Percentiles rank a stretch among this genome's conserved stretches.
Conservation (phyloP, 2,329 filamentous ascomycete genomes). For the Fusarium penzigii region DNA sequence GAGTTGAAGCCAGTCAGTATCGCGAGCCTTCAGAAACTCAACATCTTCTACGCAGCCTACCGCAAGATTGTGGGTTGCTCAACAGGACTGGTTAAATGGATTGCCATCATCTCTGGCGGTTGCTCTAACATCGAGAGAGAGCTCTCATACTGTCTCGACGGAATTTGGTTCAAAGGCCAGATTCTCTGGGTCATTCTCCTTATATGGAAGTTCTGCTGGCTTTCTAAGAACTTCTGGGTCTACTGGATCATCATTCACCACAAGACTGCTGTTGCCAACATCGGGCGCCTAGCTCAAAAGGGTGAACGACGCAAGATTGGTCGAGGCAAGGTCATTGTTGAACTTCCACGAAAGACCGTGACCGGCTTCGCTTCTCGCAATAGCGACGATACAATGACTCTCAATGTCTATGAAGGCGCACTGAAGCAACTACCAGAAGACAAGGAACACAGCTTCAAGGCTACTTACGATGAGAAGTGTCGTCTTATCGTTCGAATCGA, state of each 20-base stretch:
- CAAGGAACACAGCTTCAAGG: slow-evolving; percentile 4
- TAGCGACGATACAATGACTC: slow-evolving; percentile 8
- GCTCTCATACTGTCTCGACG: slow-evolving; percentile 9
- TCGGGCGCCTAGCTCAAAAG: slow-evolving; percentile 14
- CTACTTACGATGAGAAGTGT: slow-evolving; percentile 11
- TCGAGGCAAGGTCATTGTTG: slow-evolving; percentile 9
- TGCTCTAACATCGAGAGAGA: slow-evolving; percentile 15
- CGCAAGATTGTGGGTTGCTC: background rate
- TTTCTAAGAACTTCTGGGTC: slow-evolving; percentile 15
- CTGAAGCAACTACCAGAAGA: slow-evolving; percentile 10
- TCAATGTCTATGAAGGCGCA: slow-evolving; percentile 7
- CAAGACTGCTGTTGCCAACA: slow-evolving; percentile 10
- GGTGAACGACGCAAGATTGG: slow-evolving; percentile 15
- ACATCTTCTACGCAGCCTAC: background rate
- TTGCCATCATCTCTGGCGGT: slow-evolving; percentile 13
- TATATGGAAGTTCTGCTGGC: slow-evolving; percentile 10
- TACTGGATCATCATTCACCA: slow-evolving; percentile 17
- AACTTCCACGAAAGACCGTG: slow-evolving; percentile 11
- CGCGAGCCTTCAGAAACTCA: background rate
- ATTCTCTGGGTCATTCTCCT: slow-evolving; percentile 3
- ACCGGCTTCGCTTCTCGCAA: slow-evolving; percentile 10
- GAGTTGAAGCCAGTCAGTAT: slow-evolving; percentile 5
- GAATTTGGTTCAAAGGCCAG: background rate
- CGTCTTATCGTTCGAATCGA: slow-evolving; percentile 10
- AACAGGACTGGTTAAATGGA: slow-evolving; percentile 11